Conservation (phyloP, 2,329 filamentous ascomycete genomes). For the Sporothrix inflata region DNA sequence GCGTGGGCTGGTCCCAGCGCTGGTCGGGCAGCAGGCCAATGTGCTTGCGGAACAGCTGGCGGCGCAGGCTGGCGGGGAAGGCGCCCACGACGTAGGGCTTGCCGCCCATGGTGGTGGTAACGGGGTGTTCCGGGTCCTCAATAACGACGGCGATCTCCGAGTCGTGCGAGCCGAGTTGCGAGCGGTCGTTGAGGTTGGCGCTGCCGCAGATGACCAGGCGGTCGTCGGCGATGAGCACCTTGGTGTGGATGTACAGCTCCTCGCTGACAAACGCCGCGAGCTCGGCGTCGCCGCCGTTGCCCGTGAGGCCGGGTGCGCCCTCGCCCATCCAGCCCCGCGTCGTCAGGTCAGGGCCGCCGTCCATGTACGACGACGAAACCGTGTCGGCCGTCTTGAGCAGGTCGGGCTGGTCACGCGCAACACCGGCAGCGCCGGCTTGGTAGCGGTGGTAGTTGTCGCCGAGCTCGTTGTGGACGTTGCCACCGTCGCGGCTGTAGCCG, state of each 20-base stretch:
- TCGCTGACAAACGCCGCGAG: slow-evolving; percentile 65
- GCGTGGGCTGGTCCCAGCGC: slow-evolving; percentile 65
- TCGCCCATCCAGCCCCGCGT: slow-evolving; percentile 51
- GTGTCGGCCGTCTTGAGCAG: slow-evolving; percentile 62
- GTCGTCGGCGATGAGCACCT: slow-evolving; percentile 81
- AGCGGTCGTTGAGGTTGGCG: slow-evolving; percentile 62
- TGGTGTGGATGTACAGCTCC: slow-evolving; percentile 66
- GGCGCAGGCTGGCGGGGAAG: slow-evolving; percentile 77
- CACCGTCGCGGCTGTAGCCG: slow-evolving; percentile 37
- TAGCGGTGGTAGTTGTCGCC: slow-evolving; percentile 67
- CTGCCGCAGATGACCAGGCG: slow-evolving; percentile 78
- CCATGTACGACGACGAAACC: slow-evolving; percentile 82
- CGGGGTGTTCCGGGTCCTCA: slow-evolving; percentile 67
- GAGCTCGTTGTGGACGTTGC: slow-evolving; percentile 37
- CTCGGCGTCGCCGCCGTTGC: slow-evolving; percentile 50
- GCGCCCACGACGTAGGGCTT: slow-evolving; percentile 68
- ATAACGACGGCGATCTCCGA: slow-evolving; percentile 87
- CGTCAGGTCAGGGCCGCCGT: slow-evolving; percentile 70
- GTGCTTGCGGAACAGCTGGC: slow-evolving; percentile 87
- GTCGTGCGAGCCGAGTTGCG: slow-evolving; percentile 82
- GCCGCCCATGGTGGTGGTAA: slow-evolving; percentile 76
- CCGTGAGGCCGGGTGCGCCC: slow-evolving; percentile 33
- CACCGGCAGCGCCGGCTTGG: slow-evolving; percentile 66
- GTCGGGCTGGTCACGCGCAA: slow-evolving; percentile 15
- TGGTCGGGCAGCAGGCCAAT: slow-evolving; percentile 79